A percentile compares a stretch with the other conserved stretches of the same genome.
Conservation (phyloP, 176 grass and related monocot genomes). For the Cymbopogon citratus region DNA sequence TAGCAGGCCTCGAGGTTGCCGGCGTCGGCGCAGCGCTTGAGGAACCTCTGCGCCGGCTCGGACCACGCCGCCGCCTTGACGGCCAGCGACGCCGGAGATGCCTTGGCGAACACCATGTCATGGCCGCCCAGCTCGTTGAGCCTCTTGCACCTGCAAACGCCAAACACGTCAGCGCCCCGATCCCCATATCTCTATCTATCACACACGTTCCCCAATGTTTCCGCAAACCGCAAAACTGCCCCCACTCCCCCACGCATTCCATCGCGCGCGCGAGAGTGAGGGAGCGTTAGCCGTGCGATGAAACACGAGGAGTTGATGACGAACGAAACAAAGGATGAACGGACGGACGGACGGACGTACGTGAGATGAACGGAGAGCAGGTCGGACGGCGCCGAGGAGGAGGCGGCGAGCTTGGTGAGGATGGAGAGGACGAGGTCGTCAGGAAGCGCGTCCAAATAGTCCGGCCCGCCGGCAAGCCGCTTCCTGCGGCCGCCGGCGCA, state of each 20-base stretch:
- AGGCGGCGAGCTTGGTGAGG: slow-evolving; percentile 52
- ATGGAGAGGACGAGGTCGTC: slow-evolving; percentile 68
- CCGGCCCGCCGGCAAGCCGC: neutral
- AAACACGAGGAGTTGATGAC: neutral
- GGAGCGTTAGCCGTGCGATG: neutral
- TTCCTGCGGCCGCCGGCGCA: neutral
- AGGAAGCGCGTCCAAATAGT: slow-evolving; percentile 55
- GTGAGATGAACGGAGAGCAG: slow-evolving; percentile 47
- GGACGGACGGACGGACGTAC: slow-evolving; percentile 11
- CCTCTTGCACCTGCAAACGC: slow-evolving; percentile 58
- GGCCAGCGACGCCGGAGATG: slow-evolving; percentile 45
- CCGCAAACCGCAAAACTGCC: neutral
- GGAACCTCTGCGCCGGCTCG: slow-evolving; percentile 44
- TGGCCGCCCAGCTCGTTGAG: slow-evolving; percentile 35
- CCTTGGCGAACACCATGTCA: slow-evolving; percentile 58
- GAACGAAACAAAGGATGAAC: neutral
- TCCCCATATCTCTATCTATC: neutral
- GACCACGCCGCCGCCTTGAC: slow-evolving; percentile 63
- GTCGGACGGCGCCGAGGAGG: slow-evolving; percentile 48
- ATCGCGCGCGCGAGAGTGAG: no score
- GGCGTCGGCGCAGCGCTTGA: slow-evolving; percentile 54
- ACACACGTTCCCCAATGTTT: neutral
- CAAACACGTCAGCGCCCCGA: slow-evolving; percentile 1
- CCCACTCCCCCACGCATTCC: neutral
- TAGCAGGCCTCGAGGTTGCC: slow-evolving; percentile 78